Evolutionary conservation across 139 green algal genomes (phyloP), one percentile per base, ranked within the genome.

Genomic region (Chlorella vulgaris): DNA sequence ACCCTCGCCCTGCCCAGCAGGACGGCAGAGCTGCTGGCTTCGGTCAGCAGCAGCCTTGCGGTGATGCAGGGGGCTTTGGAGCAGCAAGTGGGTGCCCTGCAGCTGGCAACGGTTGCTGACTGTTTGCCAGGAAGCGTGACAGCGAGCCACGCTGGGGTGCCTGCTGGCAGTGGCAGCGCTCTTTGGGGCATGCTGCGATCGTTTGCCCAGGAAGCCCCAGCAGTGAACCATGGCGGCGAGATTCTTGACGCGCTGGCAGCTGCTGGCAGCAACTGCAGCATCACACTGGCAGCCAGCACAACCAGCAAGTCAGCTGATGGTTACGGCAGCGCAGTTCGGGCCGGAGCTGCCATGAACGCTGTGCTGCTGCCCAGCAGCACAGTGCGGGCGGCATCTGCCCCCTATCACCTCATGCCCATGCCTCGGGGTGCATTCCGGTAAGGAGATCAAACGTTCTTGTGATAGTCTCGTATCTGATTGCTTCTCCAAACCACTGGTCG

Each of bases 161-260:
- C 76, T 22, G 33, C 60, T 2, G 40, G 61, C 1, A 50, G 40
- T n/a, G 50, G 63, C 47, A 67, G 43, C 21, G 65, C 39, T 15
- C 58, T 78, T 8, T 87, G 83, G 83, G 89, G 89, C 80, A 67
- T 91, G 61, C 58, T 87, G n/a, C 81, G 89, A 3, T 63, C 89
- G 10, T 90, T 80, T 82, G 85, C 85, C 0, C 85, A 89, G 73
- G 58, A 88, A 26, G 73, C 81, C 2, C 26, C 76, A 22, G 53
- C 65, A 7, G 61, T 87, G 3, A 38, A 22, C 35, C 60, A 82
- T 43, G 43, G 40, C 6, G 83, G 83, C 4, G 24, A 53, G 6
- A 43, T 38, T 1, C 7, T 28, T 4, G 69, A 87, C 47, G 15
- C 42, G 10, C 66, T 69, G 8, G 58, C 55, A 7, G 0, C 58